Conservation (phyloP, 2,329 filamentous ascomycete genomes). For the Sclerotinia minor region DNA sequence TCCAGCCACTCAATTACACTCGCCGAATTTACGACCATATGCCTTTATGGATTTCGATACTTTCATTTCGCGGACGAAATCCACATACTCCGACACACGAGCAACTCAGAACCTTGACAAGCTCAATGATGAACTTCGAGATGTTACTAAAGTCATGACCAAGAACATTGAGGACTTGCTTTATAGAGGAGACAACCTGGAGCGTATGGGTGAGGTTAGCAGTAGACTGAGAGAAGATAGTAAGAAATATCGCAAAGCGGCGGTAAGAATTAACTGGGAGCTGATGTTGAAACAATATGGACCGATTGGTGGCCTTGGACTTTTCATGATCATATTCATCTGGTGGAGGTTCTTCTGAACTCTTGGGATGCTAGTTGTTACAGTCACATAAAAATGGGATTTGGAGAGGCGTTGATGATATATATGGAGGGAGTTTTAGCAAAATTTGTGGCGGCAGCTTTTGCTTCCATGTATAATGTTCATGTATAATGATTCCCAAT, state of each 20-base stretch:
- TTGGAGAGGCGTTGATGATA: conserved; percentile 18
- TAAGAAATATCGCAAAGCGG: conserved; percentile 89
- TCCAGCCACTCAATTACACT: conserved; percentile 69
- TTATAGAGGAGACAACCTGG: conserved; percentile 89
- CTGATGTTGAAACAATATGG: conserved; percentile 95
- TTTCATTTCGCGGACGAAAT: conserved; percentile 90
- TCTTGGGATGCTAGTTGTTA: background rate
- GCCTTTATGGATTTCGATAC: conserved; percentile 98
- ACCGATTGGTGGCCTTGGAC: conserved; percentile 76
- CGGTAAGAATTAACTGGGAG: conserved; percentile 97
- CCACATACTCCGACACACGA: conserved; percentile 89
- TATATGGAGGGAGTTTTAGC: conserved; percentile 20
- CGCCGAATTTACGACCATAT: conserved; percentile 78
- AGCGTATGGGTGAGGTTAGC: conserved; percentile 96
- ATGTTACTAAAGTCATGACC: conserved; percentile 99
- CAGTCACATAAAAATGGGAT: background rate
- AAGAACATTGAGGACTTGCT: conserved; percentile 99
- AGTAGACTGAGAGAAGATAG: conserved; percentile 85
- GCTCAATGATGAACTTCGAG: conserved; percentile 93
- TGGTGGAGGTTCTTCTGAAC: conserved; percentile 88
- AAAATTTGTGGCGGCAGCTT: background rate
- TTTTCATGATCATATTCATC: conserved; percentile 83
- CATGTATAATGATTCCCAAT: conserved; percentile 28
- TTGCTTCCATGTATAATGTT: conserved; percentile 25
- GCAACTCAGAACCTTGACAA: conserved; percentile 91